Evolutionary conservation across 495 filamentous ascomycete genomes (phyloP).

Genomic region (Usnea hakonensis): DNA sequence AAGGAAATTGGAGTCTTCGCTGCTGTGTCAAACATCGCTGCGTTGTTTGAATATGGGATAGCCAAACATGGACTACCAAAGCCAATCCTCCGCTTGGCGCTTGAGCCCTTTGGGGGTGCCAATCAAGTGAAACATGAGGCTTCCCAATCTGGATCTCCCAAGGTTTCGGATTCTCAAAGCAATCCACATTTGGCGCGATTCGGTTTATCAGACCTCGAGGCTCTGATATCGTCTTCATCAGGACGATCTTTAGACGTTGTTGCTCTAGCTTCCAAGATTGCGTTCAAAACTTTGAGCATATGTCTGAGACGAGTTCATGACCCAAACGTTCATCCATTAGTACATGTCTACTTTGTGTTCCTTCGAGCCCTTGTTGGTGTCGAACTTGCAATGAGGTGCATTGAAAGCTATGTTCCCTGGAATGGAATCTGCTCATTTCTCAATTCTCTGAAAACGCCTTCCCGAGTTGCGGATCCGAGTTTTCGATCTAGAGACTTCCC

Average conservation of each 20-base stretch:
- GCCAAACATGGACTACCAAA: conserved; percentile 3
- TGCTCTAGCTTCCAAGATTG: conserved; percentile 35
- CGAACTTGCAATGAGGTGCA: conserved; percentile 41
- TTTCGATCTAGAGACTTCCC: conserved; percentile 49
- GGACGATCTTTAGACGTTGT: conserved; percentile 9
- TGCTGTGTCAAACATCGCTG: conserved; percentile 45
- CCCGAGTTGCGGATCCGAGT: conserved; percentile 34
- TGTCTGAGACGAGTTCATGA: conserved; percentile 55
- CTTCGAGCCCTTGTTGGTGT: conserved; percentile 50
- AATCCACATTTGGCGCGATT: background rate
- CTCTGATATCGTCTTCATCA: background rate
- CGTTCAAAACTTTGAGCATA: conserved; percentile 42
- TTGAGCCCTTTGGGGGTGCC: conserved; percentile 8
- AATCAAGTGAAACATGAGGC: background rate
- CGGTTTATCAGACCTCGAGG: background rate
- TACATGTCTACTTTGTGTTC: conserved; percentile 66
- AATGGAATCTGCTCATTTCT: conserved; percentile 51
- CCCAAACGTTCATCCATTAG: conserved; percentile 54
- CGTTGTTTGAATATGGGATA: conserved; percentile 51
- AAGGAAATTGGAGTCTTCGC: conserved; percentile 55
- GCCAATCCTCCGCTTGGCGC: conserved; percentile 16
- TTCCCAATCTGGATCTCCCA: conserved; percentile 4
- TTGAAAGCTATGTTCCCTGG: conserved; percentile 62
- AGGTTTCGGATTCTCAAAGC: background rate
- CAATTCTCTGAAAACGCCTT: conserved; percentile 50